phyloP scores from a whole-genome alignment of 768 basidiomycete genomes.

The Leccinum uliginosum region DNA sequence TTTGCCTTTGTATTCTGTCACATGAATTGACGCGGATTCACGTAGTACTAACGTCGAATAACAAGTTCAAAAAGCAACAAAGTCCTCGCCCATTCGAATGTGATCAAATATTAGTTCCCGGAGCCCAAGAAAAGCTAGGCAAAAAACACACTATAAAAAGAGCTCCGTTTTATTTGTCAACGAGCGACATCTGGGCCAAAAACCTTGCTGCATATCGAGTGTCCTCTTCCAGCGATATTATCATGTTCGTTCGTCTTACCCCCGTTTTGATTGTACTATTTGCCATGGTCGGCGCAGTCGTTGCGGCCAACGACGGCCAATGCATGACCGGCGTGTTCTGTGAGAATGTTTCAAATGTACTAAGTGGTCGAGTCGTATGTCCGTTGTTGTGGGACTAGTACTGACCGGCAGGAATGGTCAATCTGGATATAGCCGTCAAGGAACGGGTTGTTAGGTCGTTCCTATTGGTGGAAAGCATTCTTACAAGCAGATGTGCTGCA shows the following conservation, averaged over 20 bases:
- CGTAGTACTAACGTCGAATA: too few relatives aligned
- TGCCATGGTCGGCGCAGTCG: not conserved
- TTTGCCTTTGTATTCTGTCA: too few relatives aligned
- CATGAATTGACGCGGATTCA: too few relatives aligned
- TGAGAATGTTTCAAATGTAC: not conserved
- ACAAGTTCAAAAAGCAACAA: too few relatives aligned
- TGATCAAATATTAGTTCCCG: too few relatives aligned
- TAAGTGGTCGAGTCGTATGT: not conserved
- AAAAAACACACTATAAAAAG: not conserved
- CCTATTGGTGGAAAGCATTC: not conserved
- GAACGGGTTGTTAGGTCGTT: not conserved
- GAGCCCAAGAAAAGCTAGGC: too few relatives aligned
- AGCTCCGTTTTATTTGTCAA: not conserved
- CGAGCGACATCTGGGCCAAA: not conserved
- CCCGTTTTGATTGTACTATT: not conserved
- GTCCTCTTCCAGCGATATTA: not conserved
- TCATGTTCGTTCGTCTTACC: constrained; percentile 8
- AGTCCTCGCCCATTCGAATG: too few relatives aligned
- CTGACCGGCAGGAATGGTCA: not conserved
- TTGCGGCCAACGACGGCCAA: not conserved
- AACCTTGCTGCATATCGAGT: not conserved
- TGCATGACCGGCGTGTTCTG: constrained; percentile 1
- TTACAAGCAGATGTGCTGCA: constrained; percentile 5
- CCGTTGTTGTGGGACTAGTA: too few relatives aligned
- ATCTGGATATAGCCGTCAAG: not conserved